Percentiles rank a stretch among this genome's conserved stretches.
Conservation (phyloP, 148 eudicot genomes). For the Suaeda aralocaspica region DNA sequence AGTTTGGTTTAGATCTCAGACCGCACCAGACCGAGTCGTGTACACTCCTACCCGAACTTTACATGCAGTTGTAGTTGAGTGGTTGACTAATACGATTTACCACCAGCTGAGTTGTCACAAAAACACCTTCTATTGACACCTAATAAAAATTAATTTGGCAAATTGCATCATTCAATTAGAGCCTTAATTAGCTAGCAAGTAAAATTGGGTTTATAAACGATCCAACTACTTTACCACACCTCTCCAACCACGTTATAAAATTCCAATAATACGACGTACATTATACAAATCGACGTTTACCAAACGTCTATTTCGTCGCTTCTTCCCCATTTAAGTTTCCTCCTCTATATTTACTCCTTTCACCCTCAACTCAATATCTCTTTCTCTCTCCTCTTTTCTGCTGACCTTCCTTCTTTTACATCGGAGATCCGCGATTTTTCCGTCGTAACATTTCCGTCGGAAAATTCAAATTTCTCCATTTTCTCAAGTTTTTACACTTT, state of each 20-base stretch:
- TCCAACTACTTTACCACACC: not conserved
- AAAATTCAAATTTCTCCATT: not conserved
- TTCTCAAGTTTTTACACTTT: constrained; percentile 3
- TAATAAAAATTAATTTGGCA: too few relatives aligned
- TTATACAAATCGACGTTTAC: too few relatives aligned
- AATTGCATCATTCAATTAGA: too few relatives aligned
- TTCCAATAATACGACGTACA: too few relatives aligned
- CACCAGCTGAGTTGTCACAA: too few relatives aligned
- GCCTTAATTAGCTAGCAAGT: too few relatives aligned
- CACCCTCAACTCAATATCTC: not conserved
- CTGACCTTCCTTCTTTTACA: constrained; percentile 19
- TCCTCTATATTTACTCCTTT: not conserved
- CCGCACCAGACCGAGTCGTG: too few relatives aligned
- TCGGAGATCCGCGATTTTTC: constrained; percentile 25
- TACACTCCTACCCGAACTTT: too few relatives aligned
- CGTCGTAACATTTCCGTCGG: constrained; percentile 16
- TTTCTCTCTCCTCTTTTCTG: constrained; percentile 19
- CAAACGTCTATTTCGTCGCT: constrained; percentile 15
- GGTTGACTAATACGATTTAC: too few relatives aligned
- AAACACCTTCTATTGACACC: too few relatives aligned
- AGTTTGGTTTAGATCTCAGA: too few relatives aligned
- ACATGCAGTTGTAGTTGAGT: too few relatives aligned
- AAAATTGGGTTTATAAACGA: not conserved
- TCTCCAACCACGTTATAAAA: not conserved
- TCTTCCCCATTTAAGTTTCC: not conserved